A percentile compares a stretch with the other conserved stretches of the same genome.
Evolutionary conservation across 2,329 filamentous ascomycete species (phyloP).

Genomic region (Cercospora sojina): DNA sequence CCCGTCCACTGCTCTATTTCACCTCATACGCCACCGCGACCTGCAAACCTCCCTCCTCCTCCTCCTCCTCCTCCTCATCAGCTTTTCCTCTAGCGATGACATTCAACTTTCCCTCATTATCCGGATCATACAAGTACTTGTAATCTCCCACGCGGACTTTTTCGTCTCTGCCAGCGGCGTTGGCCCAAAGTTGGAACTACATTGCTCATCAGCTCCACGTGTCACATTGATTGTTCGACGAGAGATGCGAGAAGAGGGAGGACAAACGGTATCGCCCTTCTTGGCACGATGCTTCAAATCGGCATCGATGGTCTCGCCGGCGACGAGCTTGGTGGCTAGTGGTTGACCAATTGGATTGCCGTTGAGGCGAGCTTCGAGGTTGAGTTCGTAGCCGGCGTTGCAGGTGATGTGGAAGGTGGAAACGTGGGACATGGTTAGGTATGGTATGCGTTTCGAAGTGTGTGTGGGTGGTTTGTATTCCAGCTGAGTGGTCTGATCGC

Average conservation of each 20-base stretch:
- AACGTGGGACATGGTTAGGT: neutral
- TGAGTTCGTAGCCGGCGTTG: constrained; percentile 1
- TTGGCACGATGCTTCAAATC: neutral
- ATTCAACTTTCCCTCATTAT: neutral
- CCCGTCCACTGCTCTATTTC: neutral
- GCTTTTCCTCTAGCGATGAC: neutral
- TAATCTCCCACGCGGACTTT: neutral
- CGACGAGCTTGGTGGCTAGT: neutral
- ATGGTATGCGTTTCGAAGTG: too few relatives aligned
- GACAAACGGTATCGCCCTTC: neutral
- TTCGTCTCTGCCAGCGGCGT: neutral
- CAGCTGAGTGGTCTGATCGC: too few relatives aligned
- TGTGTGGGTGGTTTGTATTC: neutral
- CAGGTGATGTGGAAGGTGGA: neutral
- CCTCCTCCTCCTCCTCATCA: neutral
- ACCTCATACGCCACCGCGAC: neutral
- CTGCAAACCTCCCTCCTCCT: neutral
- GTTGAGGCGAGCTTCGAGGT: constrained; percentile 3
- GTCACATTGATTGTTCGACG: neutral
- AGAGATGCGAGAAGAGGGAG: too few relatives aligned
- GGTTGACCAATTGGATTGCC: neutral
- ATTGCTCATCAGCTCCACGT: neutral
- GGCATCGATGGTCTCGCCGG: neutral
- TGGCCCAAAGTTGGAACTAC: constrained; percentile 3
- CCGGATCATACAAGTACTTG: neutral